Conservation (phyloP, 2,329 filamentous ascomycete genomes). For the Pyricularia sp. region DNA sequence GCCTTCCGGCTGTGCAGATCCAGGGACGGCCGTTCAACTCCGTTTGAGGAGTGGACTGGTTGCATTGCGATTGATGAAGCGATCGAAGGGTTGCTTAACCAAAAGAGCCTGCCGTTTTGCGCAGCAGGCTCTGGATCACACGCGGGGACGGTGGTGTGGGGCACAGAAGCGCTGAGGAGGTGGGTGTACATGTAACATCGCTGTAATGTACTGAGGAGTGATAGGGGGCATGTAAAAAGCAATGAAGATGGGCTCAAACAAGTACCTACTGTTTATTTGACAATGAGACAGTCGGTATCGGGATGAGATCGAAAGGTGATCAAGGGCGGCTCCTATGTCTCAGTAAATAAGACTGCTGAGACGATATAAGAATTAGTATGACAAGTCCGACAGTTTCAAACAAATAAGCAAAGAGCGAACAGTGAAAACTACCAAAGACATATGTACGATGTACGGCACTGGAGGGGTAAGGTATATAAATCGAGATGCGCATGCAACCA, state of each 20-base stretch:
- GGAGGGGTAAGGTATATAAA: neutral
- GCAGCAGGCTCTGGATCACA: neutral
- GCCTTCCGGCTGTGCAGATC: neutral
- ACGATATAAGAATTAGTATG: neutral
- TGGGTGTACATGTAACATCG: neutral
- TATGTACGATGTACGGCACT: neutral
- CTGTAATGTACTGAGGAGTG: neutral
- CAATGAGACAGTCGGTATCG: neutral
- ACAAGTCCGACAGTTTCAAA: neutral
- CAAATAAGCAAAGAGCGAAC: neutral
- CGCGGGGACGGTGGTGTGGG: neutral
- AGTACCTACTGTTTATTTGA: neutral
- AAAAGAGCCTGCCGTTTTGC: neutral
- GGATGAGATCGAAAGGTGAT: neutral
- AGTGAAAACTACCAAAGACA: neutral
- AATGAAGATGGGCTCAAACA: neutral
- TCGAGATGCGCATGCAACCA: neutral
- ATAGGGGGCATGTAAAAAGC: neutral
- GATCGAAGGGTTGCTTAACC: neutral
- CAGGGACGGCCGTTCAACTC: neutral
- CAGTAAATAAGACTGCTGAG: neutral
- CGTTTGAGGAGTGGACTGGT: neutral
- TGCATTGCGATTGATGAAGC: neutral
- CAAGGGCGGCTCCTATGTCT: neutral
- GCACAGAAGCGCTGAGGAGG: neutral